phyloP scores from a whole-genome alignment of 2,329 filamentous ascomycete species.

The Penicillium sp. region DNA sequence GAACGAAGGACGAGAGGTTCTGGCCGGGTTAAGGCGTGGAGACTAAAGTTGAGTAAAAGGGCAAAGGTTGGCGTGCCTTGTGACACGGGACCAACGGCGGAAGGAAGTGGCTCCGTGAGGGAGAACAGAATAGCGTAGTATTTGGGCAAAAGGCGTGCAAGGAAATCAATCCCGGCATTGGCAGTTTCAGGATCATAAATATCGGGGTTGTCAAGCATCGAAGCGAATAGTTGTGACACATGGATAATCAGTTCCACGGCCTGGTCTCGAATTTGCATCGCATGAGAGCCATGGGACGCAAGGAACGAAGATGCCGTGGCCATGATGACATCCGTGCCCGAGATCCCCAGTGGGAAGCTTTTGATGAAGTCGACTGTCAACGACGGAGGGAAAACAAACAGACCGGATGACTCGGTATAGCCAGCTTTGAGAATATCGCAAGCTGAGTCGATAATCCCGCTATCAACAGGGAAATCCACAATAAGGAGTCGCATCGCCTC shows the following conservation, averaged over 20 bases:
- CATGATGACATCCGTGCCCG: slow-evolving; percentile 46
- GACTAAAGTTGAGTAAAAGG: slow-evolving; percentile 42
- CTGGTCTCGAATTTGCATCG: slow-evolving; percentile 35
- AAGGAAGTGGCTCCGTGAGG: slow-evolving; percentile 24
- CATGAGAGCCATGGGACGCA: slow-evolving; percentile 41
- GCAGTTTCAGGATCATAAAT: slow-evolving; percentile 44
- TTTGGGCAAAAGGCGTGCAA: slow-evolving; percentile 44
- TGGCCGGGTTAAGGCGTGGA: slow-evolving; percentile 41
- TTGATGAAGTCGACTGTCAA: slow-evolving; percentile 44
- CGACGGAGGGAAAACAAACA: slow-evolving; percentile 45
- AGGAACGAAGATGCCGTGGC: slow-evolving; percentile 48
- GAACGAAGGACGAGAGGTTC: slow-evolving; percentile 50
- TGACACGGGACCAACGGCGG: slow-evolving; percentile 2
- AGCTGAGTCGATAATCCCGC: slow-evolving; percentile 45
- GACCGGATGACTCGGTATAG: slow-evolving; percentile 45
- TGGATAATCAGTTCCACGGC: slow-evolving; percentile 39
- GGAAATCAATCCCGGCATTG: slow-evolving; percentile 48
- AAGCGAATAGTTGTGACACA: slow-evolving; percentile 40
- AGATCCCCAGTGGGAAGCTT: slow-evolving; percentile 39
- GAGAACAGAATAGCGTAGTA: slow-evolving; percentile 42
- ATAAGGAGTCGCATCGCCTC: slow-evolving; percentile 43
- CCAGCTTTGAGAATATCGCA: slow-evolving; percentile 49
- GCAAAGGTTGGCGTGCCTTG: slow-evolving; percentile 31
- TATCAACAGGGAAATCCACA: slow-evolving; percentile 41
- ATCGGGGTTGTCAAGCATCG: slow-evolving; percentile 36